phyloP scores from a whole-genome alignment of 192 early-diverging fungal species.

The Fimicolochytrium jonesii region DNA sequence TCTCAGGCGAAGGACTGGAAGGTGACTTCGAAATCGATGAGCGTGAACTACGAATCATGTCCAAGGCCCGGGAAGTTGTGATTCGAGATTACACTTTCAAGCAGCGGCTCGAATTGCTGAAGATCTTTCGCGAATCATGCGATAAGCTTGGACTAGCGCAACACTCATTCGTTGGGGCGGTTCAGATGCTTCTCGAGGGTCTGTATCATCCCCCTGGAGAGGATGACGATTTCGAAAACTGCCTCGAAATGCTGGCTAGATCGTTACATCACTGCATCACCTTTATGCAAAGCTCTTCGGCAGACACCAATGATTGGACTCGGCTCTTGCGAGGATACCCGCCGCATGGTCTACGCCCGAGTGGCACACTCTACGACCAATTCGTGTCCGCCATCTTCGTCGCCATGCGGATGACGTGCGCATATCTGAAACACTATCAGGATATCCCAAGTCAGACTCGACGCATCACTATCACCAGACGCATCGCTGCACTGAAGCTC shows the following conservation, averaged over 20 bases:
- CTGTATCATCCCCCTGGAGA: neutral
- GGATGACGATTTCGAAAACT: too few species aligned
- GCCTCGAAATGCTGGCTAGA: too few species aligned
- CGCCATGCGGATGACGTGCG: neutral
- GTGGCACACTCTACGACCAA: neutral
- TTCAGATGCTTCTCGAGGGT: neutral
- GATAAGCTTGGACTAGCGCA: neutral
- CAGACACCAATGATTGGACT: too few species aligned
- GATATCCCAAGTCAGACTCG: neutral
- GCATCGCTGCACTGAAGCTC: conserved; percentile 3
- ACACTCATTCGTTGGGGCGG: neutral
- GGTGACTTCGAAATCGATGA: too few species aligned
- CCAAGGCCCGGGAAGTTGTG: neutral
- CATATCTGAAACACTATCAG: conserved; percentile 1
- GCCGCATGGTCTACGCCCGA: too few species aligned
- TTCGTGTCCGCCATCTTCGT: neutral
- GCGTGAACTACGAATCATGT: too few species aligned
- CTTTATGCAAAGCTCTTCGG: too few species aligned
- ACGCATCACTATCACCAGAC: neutral
- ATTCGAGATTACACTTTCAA: neutral
- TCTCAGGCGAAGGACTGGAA: too few species aligned
- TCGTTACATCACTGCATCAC: too few species aligned
- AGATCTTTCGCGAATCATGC: neutral
- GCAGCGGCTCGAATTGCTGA: neutral
- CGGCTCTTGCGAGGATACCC: too few species aligned